Evolutionary conservation across 305 asterid genomes (phyloP), one percentile per base, ranked within the genome.

Genomic region (Fraxinus albicans): DNA sequence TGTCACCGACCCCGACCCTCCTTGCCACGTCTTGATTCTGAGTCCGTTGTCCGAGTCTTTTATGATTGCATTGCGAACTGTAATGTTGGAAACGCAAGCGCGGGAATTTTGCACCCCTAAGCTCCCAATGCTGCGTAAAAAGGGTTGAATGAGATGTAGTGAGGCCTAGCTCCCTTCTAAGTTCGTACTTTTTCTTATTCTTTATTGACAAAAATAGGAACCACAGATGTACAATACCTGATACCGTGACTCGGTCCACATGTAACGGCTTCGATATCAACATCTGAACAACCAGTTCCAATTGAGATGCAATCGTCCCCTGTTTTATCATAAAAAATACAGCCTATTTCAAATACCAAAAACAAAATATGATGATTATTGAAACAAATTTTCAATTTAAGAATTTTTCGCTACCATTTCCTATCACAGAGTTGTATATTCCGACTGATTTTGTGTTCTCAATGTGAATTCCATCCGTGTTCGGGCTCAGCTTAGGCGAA

Each of bases 161-260:
- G 23, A 53, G 23, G 63, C 8, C 8, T 17, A 17, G 21, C 63
- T 53, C 23, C 63, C 63, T 55, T n/a, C 25, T 5, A 55, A 55
- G 25, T 55, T n/a, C 9, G 21, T 21, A 23, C 17, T 19, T 44
- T 58, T 58, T 55, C 21, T 58, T 2, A 2, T 7, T 58, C 69
- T 58, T 17, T 19, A 7, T 58, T 19, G 29, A 6, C 21, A 58
- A 58, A 58, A 58, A 19, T 19, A n/a, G 19, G 35, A 10, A 15
- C 4, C 4, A 29, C 42, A 29, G 8, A 31, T 70, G 76, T 70
- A 13, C 4, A 29, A 13, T 81, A 95, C 99, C 99, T 95, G 90
- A 96, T 94, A 76, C 99, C 98, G 80, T 96, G 99, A 92, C 98
- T 92, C 29, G 99, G 99, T 78, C 99, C 99, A 86, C 99, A 95